Conservation (phyloP, 1,284 basidiomycete genomes). For the Spongiforma sp. region DNA sequence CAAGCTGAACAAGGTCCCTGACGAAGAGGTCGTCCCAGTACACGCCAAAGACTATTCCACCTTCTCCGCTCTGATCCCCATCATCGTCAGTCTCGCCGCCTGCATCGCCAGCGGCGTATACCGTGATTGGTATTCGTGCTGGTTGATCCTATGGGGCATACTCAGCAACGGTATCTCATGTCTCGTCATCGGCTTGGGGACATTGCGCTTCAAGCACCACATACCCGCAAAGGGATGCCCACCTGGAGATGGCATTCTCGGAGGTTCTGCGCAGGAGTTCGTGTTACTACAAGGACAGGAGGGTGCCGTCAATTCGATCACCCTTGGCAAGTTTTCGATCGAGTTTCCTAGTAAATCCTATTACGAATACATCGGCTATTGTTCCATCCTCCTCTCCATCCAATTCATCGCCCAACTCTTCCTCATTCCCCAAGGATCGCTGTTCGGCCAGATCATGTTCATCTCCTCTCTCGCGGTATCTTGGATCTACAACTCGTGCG, state of each 20-base stretch:
- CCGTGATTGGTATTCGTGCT: no score
- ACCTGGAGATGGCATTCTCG: not conserved
- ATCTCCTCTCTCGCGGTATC: not conserved
- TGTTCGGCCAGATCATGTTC: not conserved
- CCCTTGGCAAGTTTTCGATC: not conserved
- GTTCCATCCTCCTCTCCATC: not conserved
- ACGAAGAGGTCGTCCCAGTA: not conserved
- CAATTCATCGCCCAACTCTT: no score
- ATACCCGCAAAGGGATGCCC: not conserved
- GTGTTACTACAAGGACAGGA: not conserved
- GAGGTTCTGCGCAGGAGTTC: not conserved
- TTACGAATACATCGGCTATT: not conserved
- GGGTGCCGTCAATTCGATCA: not conserved
- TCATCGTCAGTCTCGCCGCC: not conserved
- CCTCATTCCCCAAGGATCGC: not conserved
- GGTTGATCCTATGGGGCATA: not conserved
- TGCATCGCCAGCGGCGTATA: no score
- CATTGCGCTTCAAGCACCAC: not conserved
- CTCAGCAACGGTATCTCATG: not conserved
- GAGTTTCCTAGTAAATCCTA: not conserved
- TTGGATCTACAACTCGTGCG: not conserved
- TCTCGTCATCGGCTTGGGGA: not conserved
- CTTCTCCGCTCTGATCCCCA: not conserved
- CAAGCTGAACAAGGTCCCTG: not conserved
- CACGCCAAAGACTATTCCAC: not conserved